phyloP scores from a whole-genome alignment of 352 stramenopile species.

The Globisporangium polare region DNA sequence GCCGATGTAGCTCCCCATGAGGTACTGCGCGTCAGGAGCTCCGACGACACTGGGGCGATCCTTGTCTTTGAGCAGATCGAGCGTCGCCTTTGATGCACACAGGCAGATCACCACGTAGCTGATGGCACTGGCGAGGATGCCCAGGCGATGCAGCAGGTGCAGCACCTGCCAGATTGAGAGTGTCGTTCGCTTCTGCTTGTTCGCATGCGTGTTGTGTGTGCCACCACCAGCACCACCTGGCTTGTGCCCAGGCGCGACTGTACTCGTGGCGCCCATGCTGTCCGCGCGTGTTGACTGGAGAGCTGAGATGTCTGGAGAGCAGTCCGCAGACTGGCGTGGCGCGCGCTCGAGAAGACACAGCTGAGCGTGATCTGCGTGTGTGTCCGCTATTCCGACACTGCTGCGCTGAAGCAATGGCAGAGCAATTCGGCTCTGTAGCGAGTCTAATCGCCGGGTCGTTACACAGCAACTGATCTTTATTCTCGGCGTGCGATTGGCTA shows the following conservation, averaged over 20 bases:
- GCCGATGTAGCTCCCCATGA: constrained; percentile 31
- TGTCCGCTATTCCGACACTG: neutral
- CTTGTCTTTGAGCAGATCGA: constrained; percentile 3
- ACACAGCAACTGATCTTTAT: too few relatives aligned
- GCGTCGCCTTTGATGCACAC: neutral
- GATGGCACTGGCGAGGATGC: neutral
- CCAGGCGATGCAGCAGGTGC: constrained; percentile 2
- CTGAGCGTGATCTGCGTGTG: too few relatives aligned
- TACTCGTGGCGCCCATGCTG: neutral
- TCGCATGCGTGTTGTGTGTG: neutral
- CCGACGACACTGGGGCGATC: constrained; percentile 17
- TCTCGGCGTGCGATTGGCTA: too few relatives aligned
- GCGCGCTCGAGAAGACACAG: too few relatives aligned
- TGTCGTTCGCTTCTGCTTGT: neutral
- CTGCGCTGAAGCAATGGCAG: neutral
- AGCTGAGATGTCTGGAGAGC: too few relatives aligned
- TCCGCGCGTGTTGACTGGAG: neutral
- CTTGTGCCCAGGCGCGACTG: neutral
- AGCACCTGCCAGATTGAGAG: neutral
- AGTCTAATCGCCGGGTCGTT: too few relatives aligned
- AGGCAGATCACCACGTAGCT: neutral
- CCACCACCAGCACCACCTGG: too few relatives aligned
- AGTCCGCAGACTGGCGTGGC: too few relatives aligned
- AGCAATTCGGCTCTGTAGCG: neutral
- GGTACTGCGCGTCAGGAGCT: constrained; percentile 10